phyloP scores from a whole-genome alignment of 225 moss, liverwort and hornwort genomes.

The Physcomitrellopsis africana region DNA sequence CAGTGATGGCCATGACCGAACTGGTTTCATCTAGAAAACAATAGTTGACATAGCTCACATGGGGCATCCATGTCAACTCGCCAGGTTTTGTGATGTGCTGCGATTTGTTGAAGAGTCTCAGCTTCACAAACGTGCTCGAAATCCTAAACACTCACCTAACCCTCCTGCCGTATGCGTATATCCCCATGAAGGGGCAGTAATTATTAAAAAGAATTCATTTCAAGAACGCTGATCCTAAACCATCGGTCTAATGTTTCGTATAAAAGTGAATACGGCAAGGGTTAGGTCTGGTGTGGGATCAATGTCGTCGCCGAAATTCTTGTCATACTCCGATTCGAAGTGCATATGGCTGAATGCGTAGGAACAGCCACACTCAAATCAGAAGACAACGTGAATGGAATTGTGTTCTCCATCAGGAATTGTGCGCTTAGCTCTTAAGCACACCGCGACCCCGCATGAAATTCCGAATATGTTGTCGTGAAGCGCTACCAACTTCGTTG shows the following conservation, averaged over 20 bases:
- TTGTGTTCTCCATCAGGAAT: neutral
- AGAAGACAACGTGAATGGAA: neutral
- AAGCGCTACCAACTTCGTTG: conserved; percentile 22
- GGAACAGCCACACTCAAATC: conserved; percentile 17
- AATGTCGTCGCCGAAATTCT: conserved; percentile 10
- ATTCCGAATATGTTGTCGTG: conserved; percentile 24
- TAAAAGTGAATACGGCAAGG: conserved; percentile 37
- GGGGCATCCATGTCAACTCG: conserved; percentile 27
- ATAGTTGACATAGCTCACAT: conserved; percentile 24
- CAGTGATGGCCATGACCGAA: conserved; percentile 24
- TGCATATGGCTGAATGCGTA: conserved; percentile 34
- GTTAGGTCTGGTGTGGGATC: conserved; percentile 51
- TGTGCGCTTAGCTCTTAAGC: conserved; percentile 31
- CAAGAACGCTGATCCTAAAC: conserved; percentile 50
- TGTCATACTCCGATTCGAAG: conserved; percentile 7
- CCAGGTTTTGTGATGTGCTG: conserved; percentile 16
- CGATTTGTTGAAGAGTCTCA: conserved; percentile 19
- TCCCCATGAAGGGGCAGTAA: conserved; percentile 43
- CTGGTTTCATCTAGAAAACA: conserved; percentile 51
- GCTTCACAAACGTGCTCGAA: conserved; percentile 26
- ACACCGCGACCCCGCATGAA: conserved; percentile 20
- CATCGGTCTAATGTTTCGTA: conserved; percentile 38
- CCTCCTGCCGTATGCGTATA: conserved; percentile 46
- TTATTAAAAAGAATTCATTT: conserved; percentile 26
- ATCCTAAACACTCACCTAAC: conserved; percentile 55